These are phyloP conservation scores for Pleurotus ostreatus DNA, from an alignment of 768 basidiomycete genomes.

Conservation along the genomic window DNA sequence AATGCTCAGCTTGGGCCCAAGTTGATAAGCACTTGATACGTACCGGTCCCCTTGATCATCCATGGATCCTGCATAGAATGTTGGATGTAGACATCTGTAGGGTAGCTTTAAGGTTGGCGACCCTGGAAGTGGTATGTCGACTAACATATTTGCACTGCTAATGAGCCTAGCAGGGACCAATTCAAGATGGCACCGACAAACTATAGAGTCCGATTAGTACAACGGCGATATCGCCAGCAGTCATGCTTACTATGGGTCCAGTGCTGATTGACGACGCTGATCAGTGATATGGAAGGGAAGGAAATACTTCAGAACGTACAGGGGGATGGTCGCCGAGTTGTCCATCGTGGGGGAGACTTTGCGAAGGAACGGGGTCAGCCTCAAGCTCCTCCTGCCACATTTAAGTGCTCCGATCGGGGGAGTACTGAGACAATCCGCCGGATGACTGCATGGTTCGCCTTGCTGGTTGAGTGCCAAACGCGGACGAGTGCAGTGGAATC, in stretches of 20 bases:
- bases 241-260: slow-evolving; percentile 6
- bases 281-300: too few species aligned
- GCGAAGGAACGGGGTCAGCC: too few species aligned
- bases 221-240: neutral
- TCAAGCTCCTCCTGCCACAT: too few species aligned
- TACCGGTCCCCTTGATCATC: slow-evolving; percentile 9
- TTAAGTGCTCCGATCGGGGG: too few species aligned
- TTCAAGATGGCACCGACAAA: slow-evolving; percentile 8
- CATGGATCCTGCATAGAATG: slow-evolving; percentile 7
- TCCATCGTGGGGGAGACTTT: too few species aligned
- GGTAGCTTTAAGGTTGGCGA: neutral
- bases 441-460: too few species aligned
- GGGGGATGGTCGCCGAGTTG: too few species aligned
- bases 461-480: too few species aligned
- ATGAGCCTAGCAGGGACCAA: slow-evolving; percentile 4
- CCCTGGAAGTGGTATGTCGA: neutral
- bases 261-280: too few species aligned
- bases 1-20: neutral
- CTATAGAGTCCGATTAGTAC: neutral
- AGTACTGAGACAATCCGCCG: too few species aligned
- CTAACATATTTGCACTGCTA: slow-evolving; percentile 9
- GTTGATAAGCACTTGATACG: neutral
- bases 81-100: slow-evolving; percentile 6
- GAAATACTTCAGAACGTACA: too few species aligned
- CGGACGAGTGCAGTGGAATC: too few species aligned